These are phyloP conservation scores for Candida coquimbonensis DNA, from an alignment of 805 yeast species.

Conservation along the genomic window DNA sequence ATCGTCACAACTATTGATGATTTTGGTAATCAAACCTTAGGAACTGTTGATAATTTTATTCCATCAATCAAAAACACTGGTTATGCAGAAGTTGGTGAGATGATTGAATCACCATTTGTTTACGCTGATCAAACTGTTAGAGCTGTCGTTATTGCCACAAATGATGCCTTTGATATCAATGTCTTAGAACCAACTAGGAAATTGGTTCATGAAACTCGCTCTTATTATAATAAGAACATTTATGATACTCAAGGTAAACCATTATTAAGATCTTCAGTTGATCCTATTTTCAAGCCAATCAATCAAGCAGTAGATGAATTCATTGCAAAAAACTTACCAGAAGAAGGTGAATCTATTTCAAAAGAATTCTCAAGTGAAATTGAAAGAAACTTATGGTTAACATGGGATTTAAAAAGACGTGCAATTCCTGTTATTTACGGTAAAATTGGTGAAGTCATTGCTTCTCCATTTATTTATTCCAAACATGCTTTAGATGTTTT, in stretches of 20 bases:
- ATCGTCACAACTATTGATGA: constrained; percentile 43
- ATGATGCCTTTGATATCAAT: constrained; percentile 27
- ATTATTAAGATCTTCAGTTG: constrained; percentile 51
- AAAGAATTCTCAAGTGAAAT: constrained; percentile 49
- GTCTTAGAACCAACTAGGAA: constrained; percentile 42
- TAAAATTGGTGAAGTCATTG: constrained; percentile 21
- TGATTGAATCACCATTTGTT: constrained; percentile 45
- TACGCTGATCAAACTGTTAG: constrained; percentile 34
- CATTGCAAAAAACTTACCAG: constrained; percentile 33
- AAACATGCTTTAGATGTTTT: constrained; percentile 33
- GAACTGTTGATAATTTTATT: constrained; percentile 45
- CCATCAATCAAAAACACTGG: constrained; percentile 56
- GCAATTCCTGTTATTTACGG: constrained; percentile 29
- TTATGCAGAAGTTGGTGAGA: constrained; percentile 39
- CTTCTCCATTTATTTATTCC: constrained; percentile 30
- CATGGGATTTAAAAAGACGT: constrained; percentile 33
- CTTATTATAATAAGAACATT: constrained; percentile 41
- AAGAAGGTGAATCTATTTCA: constrained; percentile 31
- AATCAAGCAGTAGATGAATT: constrained; percentile 45
- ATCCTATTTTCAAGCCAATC: constrained; percentile 55
- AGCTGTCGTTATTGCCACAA: constrained; percentile 29
- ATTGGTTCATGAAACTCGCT: constrained; percentile 41
- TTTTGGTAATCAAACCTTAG: constrained; percentile 48
- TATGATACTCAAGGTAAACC: constrained; percentile 59
- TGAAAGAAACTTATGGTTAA: constrained; percentile 40